These are phyloP conservation scores for Sarocladium kiliense DNA, from an alignment of 2,329 filamentous ascomycete genomes.

Conservation along the genomic window DNA sequence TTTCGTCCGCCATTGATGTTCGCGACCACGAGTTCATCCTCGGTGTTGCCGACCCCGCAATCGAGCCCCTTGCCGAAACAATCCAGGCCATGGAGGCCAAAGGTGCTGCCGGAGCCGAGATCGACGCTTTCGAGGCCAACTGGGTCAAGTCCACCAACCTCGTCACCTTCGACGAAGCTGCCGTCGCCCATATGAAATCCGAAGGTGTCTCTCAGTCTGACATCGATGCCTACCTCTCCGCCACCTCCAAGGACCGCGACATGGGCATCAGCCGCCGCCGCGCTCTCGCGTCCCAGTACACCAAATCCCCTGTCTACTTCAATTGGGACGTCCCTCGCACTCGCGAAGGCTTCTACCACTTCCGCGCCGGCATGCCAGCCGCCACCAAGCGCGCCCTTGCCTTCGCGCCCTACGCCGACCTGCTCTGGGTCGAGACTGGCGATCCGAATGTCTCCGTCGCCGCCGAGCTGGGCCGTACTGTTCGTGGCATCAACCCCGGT, in stretches of 20 bases:
- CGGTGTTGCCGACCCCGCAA: constrained; percentile 68
- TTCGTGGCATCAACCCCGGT: constrained; percentile 62
- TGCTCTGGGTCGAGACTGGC: constrained; percentile 95
- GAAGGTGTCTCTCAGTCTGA: constrained; percentile 59
- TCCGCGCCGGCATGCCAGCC: constrained; percentile 73
- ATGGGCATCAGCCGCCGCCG: constrained; percentile 76
- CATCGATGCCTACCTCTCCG: constrained; percentile 62
- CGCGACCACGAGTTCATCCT: constrained; percentile 97
- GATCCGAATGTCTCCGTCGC: constrained; percentile 80
- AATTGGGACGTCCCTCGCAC: constrained; percentile 90
- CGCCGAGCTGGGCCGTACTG: constrained; percentile 67
- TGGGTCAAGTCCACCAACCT: constrained; percentile 87
- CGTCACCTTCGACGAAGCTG: constrained; percentile 88
- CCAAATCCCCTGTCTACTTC: constrained; percentile 68
- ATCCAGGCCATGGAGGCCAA: constrained; percentile 83
- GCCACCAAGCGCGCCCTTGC: constrained; percentile 91
- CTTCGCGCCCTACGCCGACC: constrained; percentile 87
- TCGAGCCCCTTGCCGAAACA: constrained; percentile 78
- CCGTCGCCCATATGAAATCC: constrained; percentile 64
- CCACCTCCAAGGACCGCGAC: constrained; percentile 60
- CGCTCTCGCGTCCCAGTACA: constrained; percentile 62
- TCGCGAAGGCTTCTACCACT: constrained; percentile 91
- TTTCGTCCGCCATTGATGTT: constrained; percentile 87
- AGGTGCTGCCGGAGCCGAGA: constrained; percentile 72
- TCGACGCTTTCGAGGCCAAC: constrained; percentile 77